Base-by-base conservation (phyloP, 2,329 filamentous ascomycete genomes). In the Fusarium chuoi region DNA sequence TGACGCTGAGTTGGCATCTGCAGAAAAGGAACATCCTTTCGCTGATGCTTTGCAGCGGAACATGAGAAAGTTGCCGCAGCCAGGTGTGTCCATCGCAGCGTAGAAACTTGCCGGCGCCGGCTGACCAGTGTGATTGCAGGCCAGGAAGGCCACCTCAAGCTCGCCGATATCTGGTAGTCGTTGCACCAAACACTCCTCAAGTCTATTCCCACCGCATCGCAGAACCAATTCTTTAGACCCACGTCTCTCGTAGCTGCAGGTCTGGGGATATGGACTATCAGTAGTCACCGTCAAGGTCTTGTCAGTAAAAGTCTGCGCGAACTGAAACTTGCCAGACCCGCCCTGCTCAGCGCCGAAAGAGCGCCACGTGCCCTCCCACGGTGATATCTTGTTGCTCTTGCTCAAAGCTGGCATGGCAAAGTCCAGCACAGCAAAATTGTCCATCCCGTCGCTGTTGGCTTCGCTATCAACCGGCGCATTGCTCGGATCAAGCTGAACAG, bases 311-410 rank as follows among this genome's bases (percentile, higher is more conserved):
- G 56, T 62, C 24, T 62, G 56, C 3, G 45, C 56, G 4, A 64
- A 64, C 30, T 64, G 38, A 10, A 62, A 64, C 56, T 51, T 64
- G 38, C 56, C 62, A 12, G 56, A 62, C 6, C 45, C 62, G 6
- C 26, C 20, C 22, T 64, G 56, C 24, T 62, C 56, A 15, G 45
- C 62, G 8, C 56, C 62, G 15, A 62, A 64, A 3, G 56, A 64
- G 22, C 62, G 62, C 62, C 62, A 64, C 3, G 62, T 64, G 3
- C 62, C 62, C 9, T 64, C 18, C 62, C 62, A 64, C 0, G 62
- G 24, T 2, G 56, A 64, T 6, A 11, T 38, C 3, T 51, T 38
- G 2, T 64, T 11, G 7, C 62, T 62, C 11, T 22, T 36, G 2
- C 26, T 30, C 14, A 64, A 7, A 0, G 15, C 56, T 1, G 56